Evolutionary conservation across 352 stramenopile genomes (phyloP).

Genomic region (Globisporangium parvum): DNA sequence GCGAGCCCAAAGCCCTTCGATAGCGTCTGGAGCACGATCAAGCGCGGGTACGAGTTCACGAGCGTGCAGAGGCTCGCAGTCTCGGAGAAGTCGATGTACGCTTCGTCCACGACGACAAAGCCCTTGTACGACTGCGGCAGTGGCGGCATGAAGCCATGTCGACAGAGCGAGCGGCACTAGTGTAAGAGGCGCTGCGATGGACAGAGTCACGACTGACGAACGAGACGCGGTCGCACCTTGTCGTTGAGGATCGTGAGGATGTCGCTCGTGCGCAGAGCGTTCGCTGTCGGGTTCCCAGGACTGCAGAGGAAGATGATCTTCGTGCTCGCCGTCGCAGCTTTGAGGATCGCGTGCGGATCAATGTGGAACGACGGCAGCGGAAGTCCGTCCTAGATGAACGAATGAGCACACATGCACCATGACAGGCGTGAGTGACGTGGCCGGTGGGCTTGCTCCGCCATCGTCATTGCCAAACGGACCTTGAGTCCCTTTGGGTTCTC

Average conservation of each 20-base stretch:
- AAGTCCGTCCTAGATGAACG: constrained; percentile 19
- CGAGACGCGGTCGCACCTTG: constrained; percentile 29
- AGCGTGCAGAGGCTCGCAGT: constrained; percentile 76
- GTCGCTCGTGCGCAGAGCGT: constrained; percentile 87
- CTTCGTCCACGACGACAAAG: constrained; percentile 98
- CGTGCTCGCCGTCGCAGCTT: constrained; percentile 79
- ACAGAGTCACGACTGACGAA: too few relatives aligned
- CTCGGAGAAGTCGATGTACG: constrained; percentile 96
- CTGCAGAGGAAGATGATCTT: constrained; percentile 98
- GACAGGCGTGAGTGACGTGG: too few relatives aligned
- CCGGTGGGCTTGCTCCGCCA: too few relatives aligned
- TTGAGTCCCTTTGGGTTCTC: constrained; percentile 68
- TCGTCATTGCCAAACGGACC: constrained; percentile 7
- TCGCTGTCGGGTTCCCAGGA: constrained; percentile 97
- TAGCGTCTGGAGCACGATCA: constrained; percentile 97
- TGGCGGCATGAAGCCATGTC: too few relatives aligned
- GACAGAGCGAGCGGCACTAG: too few relatives aligned
- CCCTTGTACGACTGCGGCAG: too few relatives aligned
- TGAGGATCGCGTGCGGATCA: constrained; percentile 81
- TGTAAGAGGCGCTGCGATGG: too few relatives aligned
- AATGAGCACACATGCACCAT: neutral
- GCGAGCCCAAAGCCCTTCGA: constrained; percentile 98
- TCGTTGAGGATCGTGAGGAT: constrained; percentile 87
- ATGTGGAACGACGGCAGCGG: constrained; percentile 79
- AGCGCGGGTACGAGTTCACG: constrained; percentile 89